A percentile compares a stretch with the other conserved stretches of the same genome.
Evolutionary conservation across 805 yeast species (phyloP).

Genomic region (Candida tallmaniae): DNA sequence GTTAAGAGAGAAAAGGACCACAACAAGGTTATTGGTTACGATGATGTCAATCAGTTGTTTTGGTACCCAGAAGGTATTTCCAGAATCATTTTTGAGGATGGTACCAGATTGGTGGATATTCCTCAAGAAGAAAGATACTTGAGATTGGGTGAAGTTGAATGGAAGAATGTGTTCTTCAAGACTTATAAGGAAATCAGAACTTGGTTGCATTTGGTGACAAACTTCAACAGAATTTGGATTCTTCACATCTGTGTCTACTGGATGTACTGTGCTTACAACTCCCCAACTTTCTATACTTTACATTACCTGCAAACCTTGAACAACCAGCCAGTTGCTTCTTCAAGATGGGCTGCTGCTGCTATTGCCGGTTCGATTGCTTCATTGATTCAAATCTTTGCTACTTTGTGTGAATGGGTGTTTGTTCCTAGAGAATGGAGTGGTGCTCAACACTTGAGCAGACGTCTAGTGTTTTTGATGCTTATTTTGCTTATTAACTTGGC

Average conservation of each 20-base stretch:
- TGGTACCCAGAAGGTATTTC: constrained; percentile 99
- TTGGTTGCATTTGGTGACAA: constrained; percentile 93
- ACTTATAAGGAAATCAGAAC: constrained; percentile 95
- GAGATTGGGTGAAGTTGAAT: constrained; percentile 85
- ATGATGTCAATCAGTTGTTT: constrained; percentile 96
- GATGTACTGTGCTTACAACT: constrained; percentile 92
- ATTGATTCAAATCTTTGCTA: constrained; percentile 78
- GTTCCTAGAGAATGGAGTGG: constrained; percentile 99
- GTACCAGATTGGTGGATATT: constrained; percentile 84
- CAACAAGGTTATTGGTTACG: constrained; percentile 82
- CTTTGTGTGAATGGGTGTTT: constrained; percentile 88
- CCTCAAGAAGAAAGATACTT: constrained; percentile 87
- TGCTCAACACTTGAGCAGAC: constrained; percentile 91
- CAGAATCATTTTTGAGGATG: constrained; percentile 86
- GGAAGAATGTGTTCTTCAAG: constrained; percentile 91
- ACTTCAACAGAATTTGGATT: constrained; percentile 98
- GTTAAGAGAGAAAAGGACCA: constrained; percentile 85
- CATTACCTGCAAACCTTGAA: constrained; percentile 78
- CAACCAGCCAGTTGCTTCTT: constrained; percentile 85
- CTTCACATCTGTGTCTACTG: constrained; percentile 86
- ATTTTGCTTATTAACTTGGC: constrained; percentile 72
- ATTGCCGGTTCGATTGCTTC: constrained; percentile 89
- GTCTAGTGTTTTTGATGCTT: constrained; percentile 68
- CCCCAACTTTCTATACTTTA: constrained; percentile 87
- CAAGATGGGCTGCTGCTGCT: constrained; percentile 90